Conservation (phyloP, 108 stramenopile species). For the Stephanodiscus minutulus region DNA sequence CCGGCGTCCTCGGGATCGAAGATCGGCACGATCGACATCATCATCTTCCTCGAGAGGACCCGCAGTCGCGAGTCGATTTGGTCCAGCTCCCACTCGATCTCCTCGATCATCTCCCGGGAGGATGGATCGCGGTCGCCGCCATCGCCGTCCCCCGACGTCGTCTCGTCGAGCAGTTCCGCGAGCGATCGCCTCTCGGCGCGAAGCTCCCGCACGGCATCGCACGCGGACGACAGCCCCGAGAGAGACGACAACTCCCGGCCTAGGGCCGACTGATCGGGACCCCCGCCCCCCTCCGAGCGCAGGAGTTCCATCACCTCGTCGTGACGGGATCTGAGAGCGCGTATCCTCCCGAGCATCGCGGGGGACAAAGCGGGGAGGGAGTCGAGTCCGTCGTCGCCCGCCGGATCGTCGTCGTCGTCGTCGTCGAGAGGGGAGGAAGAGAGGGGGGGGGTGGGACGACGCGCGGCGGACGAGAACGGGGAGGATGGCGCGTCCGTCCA, state of each 20-base stretch:
- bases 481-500: neutral
- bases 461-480: neutral
- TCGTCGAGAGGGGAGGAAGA: neutral
- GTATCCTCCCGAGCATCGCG: constrained; percentile 46
- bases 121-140: constrained; percentile 42
- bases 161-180: constrained; percentile 62
- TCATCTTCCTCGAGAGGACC: constrained; percentile 51
- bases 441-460: neutral
- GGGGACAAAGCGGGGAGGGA: constrained; percentile 25
- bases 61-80: constrained; percentile 6
- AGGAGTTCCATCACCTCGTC: constrained; percentile 52
- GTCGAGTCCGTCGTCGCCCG: constrained; percentile 15
- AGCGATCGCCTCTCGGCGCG: constrained; percentile 57
- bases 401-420: constrained; percentile 5
- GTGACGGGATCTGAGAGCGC: constrained; percentile 57
- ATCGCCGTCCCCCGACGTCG: constrained; percentile 44
- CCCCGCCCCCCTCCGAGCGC: constrained; percentile 38
- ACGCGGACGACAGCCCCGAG: constrained; percentile 33
- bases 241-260: constrained; percentile 76
- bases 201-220: constrained; percentile 44
- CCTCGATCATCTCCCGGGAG: constrained; percentile 57
- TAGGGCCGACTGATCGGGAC: constrained; percentile 37
- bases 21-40: constrained; percentile 64
- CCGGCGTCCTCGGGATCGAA: constrained; percentile 70
- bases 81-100: constrained; percentile 35